Base-by-base conservation (phyloP, 805 yeast species). In the Kuraishia cidri region DNA sequence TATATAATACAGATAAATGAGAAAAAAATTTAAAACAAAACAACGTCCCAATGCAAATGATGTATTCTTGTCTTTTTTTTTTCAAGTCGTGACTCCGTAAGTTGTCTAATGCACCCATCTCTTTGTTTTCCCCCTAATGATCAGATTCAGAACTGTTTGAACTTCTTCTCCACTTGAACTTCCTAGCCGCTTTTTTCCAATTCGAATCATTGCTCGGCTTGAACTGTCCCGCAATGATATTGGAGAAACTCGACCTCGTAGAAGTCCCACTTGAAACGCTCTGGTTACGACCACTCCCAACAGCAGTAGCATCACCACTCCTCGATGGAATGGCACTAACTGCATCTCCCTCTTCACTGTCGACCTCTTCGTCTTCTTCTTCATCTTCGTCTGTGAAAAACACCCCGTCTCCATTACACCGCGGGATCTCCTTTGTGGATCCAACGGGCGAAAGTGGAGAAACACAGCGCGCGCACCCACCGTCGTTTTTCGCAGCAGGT, bases 151-250 rank as follows among this genome's bases (percentile, higher is more conserved):
- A 44, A 22, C 48, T 34, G 36, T 40, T 46, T 2, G 60, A 52
- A 10, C 48, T 37, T 21, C 59, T 38, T 37, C 54, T 47, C 57
- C 56, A 48, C 28, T 44, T 48, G n/a, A 53, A 39, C 30, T 49
- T 53, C 24, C 42, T 48, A 16, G 34, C 40, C 31, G 31, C 31
- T 25, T 35, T 37, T 25, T 35, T 37, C 40, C 40, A 37, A 23
- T 29, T 35, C 6, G 38, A 34, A 15, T 37, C 40, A 29, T 29
- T 31, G n/a, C n/a, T n/a, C n/a, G n/a, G n/a, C 9, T 31, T 31
- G 29, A 26, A 26, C 17, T 12, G 18, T 12, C 29, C 29, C 5
- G 26, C n/a, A 24, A 24, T 24, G 14, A 24, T 24, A 8, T 24
- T 24, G 13, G 29, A 26, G 29, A 26, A 13, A 20, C 9, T 20